Evolutionary conservation across 208 protist genomes (phyloP), one percentile per base, ranked within the genome.

Genomic region (Acanthamoeba lugdunensis): DNA sequence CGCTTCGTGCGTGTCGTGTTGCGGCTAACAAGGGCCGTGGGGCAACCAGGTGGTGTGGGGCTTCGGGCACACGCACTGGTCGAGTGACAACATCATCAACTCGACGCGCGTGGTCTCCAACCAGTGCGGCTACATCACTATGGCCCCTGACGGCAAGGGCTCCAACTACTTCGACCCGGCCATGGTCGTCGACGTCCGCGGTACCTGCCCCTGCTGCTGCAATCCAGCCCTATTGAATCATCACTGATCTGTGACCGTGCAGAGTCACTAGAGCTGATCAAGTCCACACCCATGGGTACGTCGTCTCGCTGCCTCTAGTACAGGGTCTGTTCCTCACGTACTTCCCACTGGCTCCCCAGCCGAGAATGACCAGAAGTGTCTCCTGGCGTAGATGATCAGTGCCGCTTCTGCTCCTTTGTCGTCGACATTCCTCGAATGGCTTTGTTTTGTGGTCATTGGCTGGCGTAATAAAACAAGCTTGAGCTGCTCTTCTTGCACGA

Each of bases 51-150:
- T 84, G 48, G 73, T 82, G 33, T 84, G 75, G 75, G 33, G 41
- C 0, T 84, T 84, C 56, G 75, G 75, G 48, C 75, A 84, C 75
- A 84, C 75, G 4, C 75, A 84, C 48, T 84, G 75, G 75, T 84
- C 75, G 48, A 84, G 75, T 45, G 45, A 84, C 75, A 84, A 84
- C 48, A 33, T 84, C n/a, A 84, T 84, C 45, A 58, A 84, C 75
- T 84, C 75, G 6, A 84, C 75, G 2, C 14, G 45, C 5, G 75
- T 84, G 75, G 75, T 84, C 23, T 84, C 45, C 45, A 84, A 84
- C 73, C 37, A 84, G n/a, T 84, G 50, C 14, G 75, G 75, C 5
- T 58, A 58, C 73, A 82, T 82, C 28, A 82, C 73, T 41, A 41
- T 52, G 28, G 48, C 33, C 23, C 75, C 37, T 9, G 45, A 84